Conservation (phyloP, 495 filamentous ascomycete species). For the Aspergillus ellipticus region DNA sequence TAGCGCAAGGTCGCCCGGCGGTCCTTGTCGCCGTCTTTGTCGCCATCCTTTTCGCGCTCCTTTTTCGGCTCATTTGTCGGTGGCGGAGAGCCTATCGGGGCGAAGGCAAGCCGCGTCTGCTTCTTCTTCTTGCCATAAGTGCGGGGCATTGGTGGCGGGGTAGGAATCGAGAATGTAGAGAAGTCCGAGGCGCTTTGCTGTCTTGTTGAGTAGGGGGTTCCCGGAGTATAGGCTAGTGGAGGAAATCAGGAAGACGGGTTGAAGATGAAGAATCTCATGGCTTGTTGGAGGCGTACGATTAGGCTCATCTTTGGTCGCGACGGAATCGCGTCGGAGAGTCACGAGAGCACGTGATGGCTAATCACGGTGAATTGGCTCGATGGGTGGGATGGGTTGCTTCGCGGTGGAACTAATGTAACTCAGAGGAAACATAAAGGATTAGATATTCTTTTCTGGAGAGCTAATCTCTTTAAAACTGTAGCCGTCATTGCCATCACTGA, state of each 20-base stretch:
- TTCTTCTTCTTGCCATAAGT: conserved; percentile 40
- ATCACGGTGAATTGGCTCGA: not conserved
- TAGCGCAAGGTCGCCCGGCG: conserved; percentile 40
- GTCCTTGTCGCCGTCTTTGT: conserved; percentile 15
- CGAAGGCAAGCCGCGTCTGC: conserved; percentile 48
- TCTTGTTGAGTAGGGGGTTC: not conserved
- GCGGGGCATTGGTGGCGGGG: conserved; percentile 34
- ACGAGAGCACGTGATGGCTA: conserved; percentile 24
- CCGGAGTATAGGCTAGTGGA: not conserved
- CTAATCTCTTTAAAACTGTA: too few relatives aligned
- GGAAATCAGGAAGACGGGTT: not conserved
- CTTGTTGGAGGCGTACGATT: not conserved
- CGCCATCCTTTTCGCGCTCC: conserved; percentile 2
- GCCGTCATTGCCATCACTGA: too few relatives aligned
- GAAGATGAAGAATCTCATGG: not conserved
- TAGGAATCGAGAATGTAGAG: not conserved
- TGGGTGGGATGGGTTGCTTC: too few relatives aligned
- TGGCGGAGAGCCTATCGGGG: conserved; percentile 24
- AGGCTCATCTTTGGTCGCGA: conserved; percentile 5
- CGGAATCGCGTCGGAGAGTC: conserved; percentile 17
- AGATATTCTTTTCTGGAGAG: too few relatives aligned
- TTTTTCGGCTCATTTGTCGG: too few relatives aligned
- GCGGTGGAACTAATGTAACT: too few relatives aligned
- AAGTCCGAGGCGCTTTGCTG: not conserved
- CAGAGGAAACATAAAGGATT: too few relatives aligned